phyloP scores from a whole-genome alignment of 2,329 filamentous ascomycete species.

The Magnaporthiopsis incrustans region DNA sequence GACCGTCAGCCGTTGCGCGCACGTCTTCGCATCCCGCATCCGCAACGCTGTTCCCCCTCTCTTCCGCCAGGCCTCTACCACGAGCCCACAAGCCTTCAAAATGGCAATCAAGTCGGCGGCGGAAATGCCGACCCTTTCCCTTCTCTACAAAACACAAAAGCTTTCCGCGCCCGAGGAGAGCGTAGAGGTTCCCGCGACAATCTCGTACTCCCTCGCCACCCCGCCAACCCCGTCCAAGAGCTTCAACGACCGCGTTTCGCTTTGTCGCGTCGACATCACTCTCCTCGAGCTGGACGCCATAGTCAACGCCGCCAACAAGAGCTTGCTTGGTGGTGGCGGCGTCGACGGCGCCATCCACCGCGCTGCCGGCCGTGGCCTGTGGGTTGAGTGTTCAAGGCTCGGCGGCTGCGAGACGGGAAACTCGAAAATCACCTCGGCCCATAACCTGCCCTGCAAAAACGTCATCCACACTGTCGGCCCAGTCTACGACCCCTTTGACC shows the following conservation, averaged over 20 bases:
- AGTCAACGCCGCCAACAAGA: slow-evolving; percentile 83
- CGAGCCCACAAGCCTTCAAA: slow-evolving; percentile 11
- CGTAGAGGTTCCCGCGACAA: neutral
- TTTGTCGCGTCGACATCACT: slow-evolving; percentile 76
- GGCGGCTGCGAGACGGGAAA: slow-evolving; percentile 67
- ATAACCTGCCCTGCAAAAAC: slow-evolving; percentile 65
- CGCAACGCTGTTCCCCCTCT: neutral
- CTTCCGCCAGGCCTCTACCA: neutral
- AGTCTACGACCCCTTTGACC: slow-evolving; percentile 47
- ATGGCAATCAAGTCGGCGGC: slow-evolving; percentile 34
- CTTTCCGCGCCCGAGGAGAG: slow-evolving; percentile 24
- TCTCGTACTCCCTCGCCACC: slow-evolving; percentile 16
- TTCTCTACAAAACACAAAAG: slow-evolving; percentile 55
- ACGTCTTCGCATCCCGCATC: neutral
- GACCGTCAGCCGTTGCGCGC: slow-evolving; percentile 6
- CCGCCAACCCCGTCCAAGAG: slow-evolving; percentile 30
- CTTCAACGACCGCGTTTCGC: slow-evolving; percentile 62
- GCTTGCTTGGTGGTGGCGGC: slow-evolving; percentile 78
- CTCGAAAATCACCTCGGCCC: slow-evolving; percentile 76
- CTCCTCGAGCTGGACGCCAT: slow-evolving; percentile 70
- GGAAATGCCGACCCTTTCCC: slow-evolving; percentile 54
- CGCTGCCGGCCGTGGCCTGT: slow-evolving; percentile 63
- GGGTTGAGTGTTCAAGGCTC: slow-evolving; percentile 63
- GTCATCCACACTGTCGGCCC: slow-evolving; percentile 92
- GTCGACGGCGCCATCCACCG: slow-evolving; percentile 83